Conservation (phyloP, 768 basidiomycete genomes). For the Tricholoma sp. region DNA sequence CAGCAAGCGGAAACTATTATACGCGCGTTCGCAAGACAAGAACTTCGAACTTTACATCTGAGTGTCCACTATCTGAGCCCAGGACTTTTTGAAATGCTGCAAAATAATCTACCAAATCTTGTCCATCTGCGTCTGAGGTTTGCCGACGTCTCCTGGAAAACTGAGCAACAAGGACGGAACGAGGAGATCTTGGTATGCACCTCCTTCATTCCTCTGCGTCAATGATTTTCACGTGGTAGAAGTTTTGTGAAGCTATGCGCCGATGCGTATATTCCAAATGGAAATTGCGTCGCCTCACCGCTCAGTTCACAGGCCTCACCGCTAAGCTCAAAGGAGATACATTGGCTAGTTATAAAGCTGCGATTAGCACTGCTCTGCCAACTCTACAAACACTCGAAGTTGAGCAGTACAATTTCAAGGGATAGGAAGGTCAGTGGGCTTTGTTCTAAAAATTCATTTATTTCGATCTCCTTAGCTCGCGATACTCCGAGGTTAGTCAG, state of each 20-base stretch:
- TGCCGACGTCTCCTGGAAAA: background rate
- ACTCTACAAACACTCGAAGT: background rate
- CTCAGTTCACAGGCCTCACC: background rate
- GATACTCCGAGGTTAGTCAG: too few relatives aligned
- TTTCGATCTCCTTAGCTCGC: too few relatives aligned
- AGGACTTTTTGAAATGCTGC: background rate
- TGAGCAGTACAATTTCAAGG: background rate
- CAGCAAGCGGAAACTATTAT: background rate
- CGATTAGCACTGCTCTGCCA: background rate
- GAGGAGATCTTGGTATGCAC: background rate
- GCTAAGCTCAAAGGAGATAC: background rate
- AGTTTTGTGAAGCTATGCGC: background rate
- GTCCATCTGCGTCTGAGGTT: background rate
- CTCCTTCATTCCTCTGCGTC: background rate
- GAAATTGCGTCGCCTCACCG: background rate
- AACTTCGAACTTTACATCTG: background rate
- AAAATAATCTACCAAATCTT: background rate
- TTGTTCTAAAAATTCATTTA: background rate
- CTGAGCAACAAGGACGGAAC: background rate
- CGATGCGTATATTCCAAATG: background rate
- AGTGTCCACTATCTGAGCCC: background rate
- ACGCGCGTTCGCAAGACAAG: background rate
- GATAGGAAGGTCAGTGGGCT: background rate
- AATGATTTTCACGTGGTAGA: background rate
- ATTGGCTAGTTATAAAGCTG: background rate